These are phyloP conservation scores for Alternaria brassicae DNA, from an alignment of 2,329 filamentous ascomycete genomes.

Conservation along the genomic window DNA sequence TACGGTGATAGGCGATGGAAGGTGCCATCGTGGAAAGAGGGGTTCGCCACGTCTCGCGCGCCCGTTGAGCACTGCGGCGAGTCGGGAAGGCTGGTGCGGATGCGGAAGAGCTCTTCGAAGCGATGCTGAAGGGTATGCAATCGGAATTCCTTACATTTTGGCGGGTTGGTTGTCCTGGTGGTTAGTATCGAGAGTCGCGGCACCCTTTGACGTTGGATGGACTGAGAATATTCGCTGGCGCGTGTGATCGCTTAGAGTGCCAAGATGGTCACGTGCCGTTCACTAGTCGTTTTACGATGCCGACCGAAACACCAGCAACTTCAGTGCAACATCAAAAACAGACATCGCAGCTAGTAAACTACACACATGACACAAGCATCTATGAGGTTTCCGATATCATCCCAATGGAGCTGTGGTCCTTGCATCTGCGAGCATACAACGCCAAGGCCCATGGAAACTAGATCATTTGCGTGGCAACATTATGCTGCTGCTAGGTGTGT, in stretches of 20 bases:
- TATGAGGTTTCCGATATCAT: neutral
- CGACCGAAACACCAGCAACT: neutral
- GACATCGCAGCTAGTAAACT: neutral
- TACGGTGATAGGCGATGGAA: constrained; percentile 27
- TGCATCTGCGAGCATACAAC: neutral
- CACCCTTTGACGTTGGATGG: constrained; percentile 15
- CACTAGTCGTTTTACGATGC: constrained; percentile 13
- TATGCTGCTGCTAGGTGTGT: neutral
- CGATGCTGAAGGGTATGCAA: constrained; percentile 20
- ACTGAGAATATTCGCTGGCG: constrained; percentile 11
- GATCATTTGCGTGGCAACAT: neutral
- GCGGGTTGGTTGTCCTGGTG: constrained; percentile 50
- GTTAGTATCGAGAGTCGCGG: constrained; percentile 24
- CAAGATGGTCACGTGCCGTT: constrained; percentile 9
- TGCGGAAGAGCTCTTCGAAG: constrained; percentile 29
- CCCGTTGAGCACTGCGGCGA: constrained; percentile 32
- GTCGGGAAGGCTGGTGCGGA: constrained; percentile 24
- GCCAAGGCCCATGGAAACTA: neutral
- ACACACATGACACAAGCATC: too few relatives aligned
- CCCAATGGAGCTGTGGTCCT: neutral
- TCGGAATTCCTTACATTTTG: constrained; percentile 52
- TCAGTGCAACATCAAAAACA: neutral
- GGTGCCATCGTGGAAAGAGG: constrained; percentile 40
- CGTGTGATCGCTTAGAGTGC: constrained; percentile 19
- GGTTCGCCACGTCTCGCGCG: constrained; percentile 44